phyloP scores from a whole-genome alignment of 169 alveolate species.

The Theileria orientalis region DNA sequence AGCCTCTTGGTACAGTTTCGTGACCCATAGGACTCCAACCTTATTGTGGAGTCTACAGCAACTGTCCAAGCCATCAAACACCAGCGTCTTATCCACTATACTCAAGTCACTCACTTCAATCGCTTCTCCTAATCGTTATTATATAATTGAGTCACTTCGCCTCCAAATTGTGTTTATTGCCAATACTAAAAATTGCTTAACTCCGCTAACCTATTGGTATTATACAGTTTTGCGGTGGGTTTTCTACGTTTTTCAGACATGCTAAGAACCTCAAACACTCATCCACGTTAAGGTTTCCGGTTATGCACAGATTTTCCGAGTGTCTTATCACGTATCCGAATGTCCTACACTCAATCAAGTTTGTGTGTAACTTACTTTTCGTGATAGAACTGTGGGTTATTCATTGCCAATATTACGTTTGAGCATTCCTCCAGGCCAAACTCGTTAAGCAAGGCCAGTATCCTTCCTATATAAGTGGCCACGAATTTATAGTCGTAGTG shows the following conservation, averaged over 20 bases:
- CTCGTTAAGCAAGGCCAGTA: conserved; percentile 44
- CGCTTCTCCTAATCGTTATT: conserved; percentile 29
- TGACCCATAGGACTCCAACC: conserved; percentile 32
- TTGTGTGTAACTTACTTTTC: conserved; percentile 10
- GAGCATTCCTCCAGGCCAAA: conserved; percentile 51
- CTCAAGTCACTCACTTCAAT: conserved; percentile 47
- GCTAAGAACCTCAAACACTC: conserved; percentile 44
- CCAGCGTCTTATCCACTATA: conserved; percentile 22
- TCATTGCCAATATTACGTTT: conserved; percentile 58
- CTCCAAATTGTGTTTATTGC: too few species aligned
- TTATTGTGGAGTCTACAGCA: conserved; percentile 21
- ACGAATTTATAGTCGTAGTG: conserved; percentile 66
- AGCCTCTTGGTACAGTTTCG: conserved; percentile 30
- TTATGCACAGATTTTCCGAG: conserved; percentile 47
- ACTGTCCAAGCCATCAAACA: conserved; percentile 34
- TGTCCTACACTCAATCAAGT: conserved; percentile 15
- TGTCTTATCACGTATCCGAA: conserved; percentile 28
- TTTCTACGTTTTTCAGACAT: background rate
- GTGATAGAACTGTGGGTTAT: conserved; percentile 40
- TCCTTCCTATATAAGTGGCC: conserved; percentile 53
- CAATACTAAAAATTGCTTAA: background rate
- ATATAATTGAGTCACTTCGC: background rate
- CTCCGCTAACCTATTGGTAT: conserved; percentile 38
- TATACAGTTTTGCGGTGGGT: conserved; percentile 26
- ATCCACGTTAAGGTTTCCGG: conserved; percentile 15